Evolutionary conservation across 2,329 filamentous ascomycete genomes (phyloP).

Genomic region (Aspergillus transmontanensis): DNA sequence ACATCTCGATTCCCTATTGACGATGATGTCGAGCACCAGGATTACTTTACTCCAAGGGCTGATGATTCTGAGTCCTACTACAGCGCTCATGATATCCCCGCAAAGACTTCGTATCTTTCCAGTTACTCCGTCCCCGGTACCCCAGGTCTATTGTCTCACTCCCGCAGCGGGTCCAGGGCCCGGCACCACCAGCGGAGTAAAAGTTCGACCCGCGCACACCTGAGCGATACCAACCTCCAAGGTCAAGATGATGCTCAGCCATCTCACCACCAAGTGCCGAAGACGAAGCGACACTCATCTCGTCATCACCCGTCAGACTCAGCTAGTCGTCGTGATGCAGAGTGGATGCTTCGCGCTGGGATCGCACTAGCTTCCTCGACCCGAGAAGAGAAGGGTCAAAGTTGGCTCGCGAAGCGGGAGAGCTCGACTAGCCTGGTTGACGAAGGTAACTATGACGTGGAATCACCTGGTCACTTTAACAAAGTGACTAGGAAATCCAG

Average conservation of each 20-base stretch:
- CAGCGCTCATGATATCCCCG: constrained; percentile 31
- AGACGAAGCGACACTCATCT: background rate
- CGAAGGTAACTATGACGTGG: constrained; percentile 37
- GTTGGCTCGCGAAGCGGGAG: constrained; percentile 60
- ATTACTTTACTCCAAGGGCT: constrained; percentile 34
- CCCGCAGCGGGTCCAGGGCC: constrained; percentile 41
- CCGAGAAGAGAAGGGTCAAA: constrained; percentile 64
- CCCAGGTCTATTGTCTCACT: constrained; percentile 45
- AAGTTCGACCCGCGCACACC: constrained; percentile 35
- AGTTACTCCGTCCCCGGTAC: constrained; percentile 46
- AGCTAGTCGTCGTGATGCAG: constrained; percentile 42
- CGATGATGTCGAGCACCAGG: constrained; percentile 42
- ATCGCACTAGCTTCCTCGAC: constrained; percentile 59
- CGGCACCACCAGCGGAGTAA: constrained; percentile 38
- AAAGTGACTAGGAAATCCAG: constrained; percentile 31
- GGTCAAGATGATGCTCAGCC: constrained; percentile 29
- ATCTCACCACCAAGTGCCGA: constrained; percentile 23
- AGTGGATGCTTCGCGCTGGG: constrained; percentile 63
- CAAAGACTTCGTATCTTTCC: constrained; percentile 42
- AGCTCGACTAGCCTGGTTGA: constrained; percentile 57
- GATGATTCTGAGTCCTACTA: background rate
- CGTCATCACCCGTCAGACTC: constrained; percentile 11
- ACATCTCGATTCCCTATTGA: constrained; percentile 58
- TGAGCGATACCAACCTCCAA: constrained; percentile 41
- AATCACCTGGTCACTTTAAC: constrained; percentile 24